Conservation (phyloP, 148 eudicot species). For the Camellia sinensis region DNA sequence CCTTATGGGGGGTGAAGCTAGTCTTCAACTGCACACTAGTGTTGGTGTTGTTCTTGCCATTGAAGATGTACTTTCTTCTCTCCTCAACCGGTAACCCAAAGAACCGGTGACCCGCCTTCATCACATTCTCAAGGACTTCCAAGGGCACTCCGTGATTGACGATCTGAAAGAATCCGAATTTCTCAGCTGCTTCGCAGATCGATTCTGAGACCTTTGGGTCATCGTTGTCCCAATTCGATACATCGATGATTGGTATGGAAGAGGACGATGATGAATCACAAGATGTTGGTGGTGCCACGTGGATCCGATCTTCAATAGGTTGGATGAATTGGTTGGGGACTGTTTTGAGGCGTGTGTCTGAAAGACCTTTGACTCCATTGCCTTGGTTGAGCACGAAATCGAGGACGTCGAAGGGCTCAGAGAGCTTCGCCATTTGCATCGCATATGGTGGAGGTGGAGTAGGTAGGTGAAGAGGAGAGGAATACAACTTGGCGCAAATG, state of each 20-base stretch:
- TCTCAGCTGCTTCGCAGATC: constrained; percentile 45
- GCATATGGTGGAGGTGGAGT: too few relatives aligned
- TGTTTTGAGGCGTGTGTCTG: constrained; percentile 18
- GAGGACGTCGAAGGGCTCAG: background rate
- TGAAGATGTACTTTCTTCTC: constrained; percentile 27
- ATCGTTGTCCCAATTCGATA: constrained; percentile 35
- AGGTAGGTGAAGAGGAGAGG: too few relatives aligned
- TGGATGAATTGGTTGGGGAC: constrained; percentile 32
- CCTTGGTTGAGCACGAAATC: constrained; percentile 28
- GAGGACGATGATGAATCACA: background rate
- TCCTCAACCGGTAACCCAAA: constrained; percentile 36
- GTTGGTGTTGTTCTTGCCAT: background rate
- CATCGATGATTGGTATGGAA: constrained; percentile 42
- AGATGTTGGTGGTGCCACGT: background rate
- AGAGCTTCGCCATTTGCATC: background rate
- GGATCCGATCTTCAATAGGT: constrained; percentile 27
- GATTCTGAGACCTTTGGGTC: constrained; percentile 12
- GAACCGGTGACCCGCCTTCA: constrained; percentile 30
- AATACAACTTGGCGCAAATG: too few relatives aligned
- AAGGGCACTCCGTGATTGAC: constrained; percentile 40
- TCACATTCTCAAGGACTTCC: constrained; percentile 33
- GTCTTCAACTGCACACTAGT: constrained; percentile 26
- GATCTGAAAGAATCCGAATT: constrained; percentile 40
- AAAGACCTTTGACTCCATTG: constrained; percentile 36
- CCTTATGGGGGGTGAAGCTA: constrained; percentile 27